A percentile compares a stretch with the other conserved stretches of the same genome.
Evolutionary conservation across 148 eudicot species (phyloP).

Genomic region (Cornus kousa): DNA sequence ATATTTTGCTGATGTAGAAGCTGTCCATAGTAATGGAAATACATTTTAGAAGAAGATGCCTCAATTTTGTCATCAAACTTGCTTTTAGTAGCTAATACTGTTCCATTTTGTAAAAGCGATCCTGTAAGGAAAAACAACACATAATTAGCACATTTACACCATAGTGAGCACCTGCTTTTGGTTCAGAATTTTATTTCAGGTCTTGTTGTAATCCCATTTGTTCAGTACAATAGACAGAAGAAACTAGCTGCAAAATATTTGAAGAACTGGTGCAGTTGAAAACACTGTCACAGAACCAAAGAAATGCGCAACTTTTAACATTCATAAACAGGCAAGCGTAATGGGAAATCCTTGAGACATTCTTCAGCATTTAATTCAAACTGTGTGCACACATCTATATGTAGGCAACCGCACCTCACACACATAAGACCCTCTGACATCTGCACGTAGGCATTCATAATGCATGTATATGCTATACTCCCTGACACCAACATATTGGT

Average conservation of each 20-base stretch:
- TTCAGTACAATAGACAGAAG: neutral
- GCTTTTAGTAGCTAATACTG: slow-evolving; percentile 49
- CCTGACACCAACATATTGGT: too few relatives aligned
- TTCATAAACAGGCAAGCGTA: neutral
- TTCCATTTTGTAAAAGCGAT: slow-evolving; percentile 56
- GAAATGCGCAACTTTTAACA: neutral
- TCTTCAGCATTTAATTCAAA: neutral
- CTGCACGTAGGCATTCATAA: too few relatives aligned
- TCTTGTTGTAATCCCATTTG: neutral
- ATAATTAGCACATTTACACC: slow-evolving; percentile 13
- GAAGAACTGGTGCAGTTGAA: neutral
- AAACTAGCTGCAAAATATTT: neutral
- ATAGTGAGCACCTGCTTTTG: neutral
- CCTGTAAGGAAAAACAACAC: slow-evolving; percentile 39
- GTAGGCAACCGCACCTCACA: neutral
- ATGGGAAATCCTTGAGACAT: neutral
- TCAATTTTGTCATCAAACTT: slow-evolving; percentile 93
- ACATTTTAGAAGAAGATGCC: slow-evolving; percentile 92
- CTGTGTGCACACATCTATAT: neutral
- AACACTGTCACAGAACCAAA: neutral
- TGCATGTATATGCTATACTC: too few relatives aligned
- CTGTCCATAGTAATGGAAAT: slow-evolving; percentile 95
- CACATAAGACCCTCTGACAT: neutral
- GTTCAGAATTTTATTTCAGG: neutral
- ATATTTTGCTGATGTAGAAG: slow-evolving; percentile 96